A percentile compares a stretch with the other conserved stretches of the same genome.
Conservation (phyloP, 176 grass and related monocot species). For the Zea luxurians region DNA sequence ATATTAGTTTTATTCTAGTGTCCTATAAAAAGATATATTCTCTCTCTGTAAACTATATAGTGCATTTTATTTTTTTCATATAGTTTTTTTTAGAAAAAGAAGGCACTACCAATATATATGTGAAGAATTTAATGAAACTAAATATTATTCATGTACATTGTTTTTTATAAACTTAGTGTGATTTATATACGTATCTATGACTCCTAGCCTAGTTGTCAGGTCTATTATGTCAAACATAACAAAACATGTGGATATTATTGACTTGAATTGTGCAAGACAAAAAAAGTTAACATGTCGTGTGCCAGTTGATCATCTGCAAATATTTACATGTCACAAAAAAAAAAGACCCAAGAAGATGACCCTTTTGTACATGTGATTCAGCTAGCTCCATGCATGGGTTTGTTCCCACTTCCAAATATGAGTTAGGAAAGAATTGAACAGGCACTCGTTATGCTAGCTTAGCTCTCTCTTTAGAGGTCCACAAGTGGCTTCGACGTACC, state of each 20-base stretch:
- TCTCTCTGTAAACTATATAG: too few species aligned
- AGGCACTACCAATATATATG: too few species aligned
- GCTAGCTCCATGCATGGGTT: not conserved
- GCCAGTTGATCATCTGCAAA: not conserved
- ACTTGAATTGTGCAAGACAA: conserved; percentile 10
- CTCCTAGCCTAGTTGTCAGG: not conserved
- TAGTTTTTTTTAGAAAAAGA: too few species aligned
- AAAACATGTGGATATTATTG: conserved; percentile 11
- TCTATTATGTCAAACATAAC: not conserved
- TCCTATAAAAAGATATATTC: too few species aligned
- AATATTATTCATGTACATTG: too few species aligned
- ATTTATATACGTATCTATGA: not conserved
- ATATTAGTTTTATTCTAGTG: too few species aligned
- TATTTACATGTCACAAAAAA: not conserved
- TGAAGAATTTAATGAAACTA: too few species aligned
- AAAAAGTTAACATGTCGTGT: not conserved
- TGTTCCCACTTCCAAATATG: not conserved
- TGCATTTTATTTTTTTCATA: too few species aligned
- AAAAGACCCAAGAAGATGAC: not conserved
- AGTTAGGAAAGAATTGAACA: not conserved
- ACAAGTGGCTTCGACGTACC: too few species aligned
- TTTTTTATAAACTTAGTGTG: too few species aligned
- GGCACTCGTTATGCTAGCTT: too few species aligned
- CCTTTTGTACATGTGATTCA: not conserved
- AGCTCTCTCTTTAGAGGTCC: too few species aligned